Evolutionary conservation across 2,329 filamentous ascomycete genomes (phyloP).

Genomic region (Shiraia sp.): DNA sequence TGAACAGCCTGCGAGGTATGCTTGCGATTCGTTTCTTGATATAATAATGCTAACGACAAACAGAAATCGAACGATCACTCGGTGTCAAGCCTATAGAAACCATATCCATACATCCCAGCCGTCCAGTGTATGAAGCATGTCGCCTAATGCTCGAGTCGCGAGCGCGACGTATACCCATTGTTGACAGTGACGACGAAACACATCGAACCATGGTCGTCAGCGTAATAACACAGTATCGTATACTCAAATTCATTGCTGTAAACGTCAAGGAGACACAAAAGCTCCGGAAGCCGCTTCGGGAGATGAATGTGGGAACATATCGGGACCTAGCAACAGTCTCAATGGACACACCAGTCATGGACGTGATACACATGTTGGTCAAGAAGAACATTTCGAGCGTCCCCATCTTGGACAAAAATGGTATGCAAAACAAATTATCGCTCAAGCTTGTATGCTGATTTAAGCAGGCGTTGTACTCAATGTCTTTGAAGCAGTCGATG

Average conservation of each 20-base stretch:
- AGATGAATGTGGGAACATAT: conserved; percentile 86
- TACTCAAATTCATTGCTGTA: conserved; percentile 97
- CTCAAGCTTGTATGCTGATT: conserved; percentile 4
- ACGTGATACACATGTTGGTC: conserved; percentile 92
- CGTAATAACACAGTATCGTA: conserved; percentile 96
- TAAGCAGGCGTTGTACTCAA: conserved; percentile 73
- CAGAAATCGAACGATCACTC: conserved; percentile 94
- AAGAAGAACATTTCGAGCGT: conserved; percentile 92
- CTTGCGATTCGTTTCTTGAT: conserved; percentile 7
- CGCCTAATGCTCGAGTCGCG: conserved; percentile 91
- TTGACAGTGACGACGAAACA: conserved; percentile 94
- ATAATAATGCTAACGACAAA: conserved; percentile 14
- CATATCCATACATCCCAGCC: conserved; percentile 90
- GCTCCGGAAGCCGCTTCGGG: conserved; percentile 82
- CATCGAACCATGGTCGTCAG: conserved; percentile 90
- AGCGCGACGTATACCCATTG: conserved; percentile 88
- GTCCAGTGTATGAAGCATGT: conserved; percentile 92
- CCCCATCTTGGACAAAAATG: conserved; percentile 83
- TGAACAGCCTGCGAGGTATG: conserved; percentile 88
- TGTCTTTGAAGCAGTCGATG: conserved; percentile 96
- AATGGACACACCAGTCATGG: conserved; percentile 90
- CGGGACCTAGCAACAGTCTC: conserved; percentile 75
- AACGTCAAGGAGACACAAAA: conserved; percentile 88
- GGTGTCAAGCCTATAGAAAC: conserved; percentile 91
- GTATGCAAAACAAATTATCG: conserved; percentile 33